Base-by-base conservation (phyloP, 192 early-diverging fungal species). In the Mortierella claussenii region DNA sequence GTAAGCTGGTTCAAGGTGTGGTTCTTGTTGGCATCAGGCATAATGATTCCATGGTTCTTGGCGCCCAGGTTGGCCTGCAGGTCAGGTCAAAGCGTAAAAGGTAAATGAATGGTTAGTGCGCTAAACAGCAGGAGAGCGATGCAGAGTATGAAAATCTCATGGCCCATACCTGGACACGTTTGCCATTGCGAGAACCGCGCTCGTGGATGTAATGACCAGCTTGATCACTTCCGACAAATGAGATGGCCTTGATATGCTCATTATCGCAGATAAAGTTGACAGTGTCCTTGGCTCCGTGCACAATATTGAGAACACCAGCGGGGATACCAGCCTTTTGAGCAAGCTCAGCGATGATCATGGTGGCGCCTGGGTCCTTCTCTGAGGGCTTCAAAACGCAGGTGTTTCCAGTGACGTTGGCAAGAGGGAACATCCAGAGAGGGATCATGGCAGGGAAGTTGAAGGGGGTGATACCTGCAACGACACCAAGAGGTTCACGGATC, bases 371-470 rank as follows among this genome's bases (percentile, higher is more conserved):
- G 76, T 96, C 95, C 65, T 92, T 89, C 79, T 98, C 97, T 11
- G 93, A 95, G 27, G 97, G 97, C 83, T 98, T 98, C 46, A 98
- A 85, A 17, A 98, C 42, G 63, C 88, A 88, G 0, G 97, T 94
- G 83, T 98, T 98, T 47, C 97, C 97, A 27, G 87, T 88, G 44
- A 93, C 97, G 75, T 95, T 91, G 52, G 97, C 95, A 20, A 97
- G 82, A 15, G 97, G 97, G 87, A 98, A 96, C 88, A 98, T 94
- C 97, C 97, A 98, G 65, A 95, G 81, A 53, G 90, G 91, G 45
- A 92, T 91, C 95, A 96, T 97, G 37, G 95, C 97, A 4, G 97
- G 97, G 81, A 98, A 98, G 79, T 98, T 98, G 87, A 98, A 98
- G 45, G 97, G 95, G 65, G 90, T 90, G 61, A 98, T 96, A 53